Base-by-base conservation (phyloP, 495 filamentous ascomycete species). In the Apodospora peruviana region DNA sequence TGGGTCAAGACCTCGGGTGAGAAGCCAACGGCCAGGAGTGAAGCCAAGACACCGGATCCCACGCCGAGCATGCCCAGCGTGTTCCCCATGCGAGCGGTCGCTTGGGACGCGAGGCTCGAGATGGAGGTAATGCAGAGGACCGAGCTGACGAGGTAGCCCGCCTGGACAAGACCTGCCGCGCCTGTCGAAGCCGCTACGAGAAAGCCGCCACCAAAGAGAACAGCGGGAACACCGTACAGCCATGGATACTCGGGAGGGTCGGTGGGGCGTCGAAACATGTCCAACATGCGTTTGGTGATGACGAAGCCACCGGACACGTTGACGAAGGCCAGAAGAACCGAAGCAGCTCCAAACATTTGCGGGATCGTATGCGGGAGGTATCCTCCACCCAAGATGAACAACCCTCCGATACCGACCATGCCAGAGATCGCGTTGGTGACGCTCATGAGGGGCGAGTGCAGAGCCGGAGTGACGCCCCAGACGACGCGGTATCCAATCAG, bases 351-450 rank as follows among this genome's bases (percentile, higher is more conserved):
- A 29, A 91, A 75, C 2, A 67, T 67, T 61, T 91, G 86, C 1
- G 87, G 87, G n/a, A 90, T 65, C 1, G 84, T 88, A 47, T 81
- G 78, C 1, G 87, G 87, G 1, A 86, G 50, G 63, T 81, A 81
- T 17, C 85, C 85, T 27, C 85, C 85, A 35, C 86, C 86, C 73
- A 91, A 78, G 58, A 91, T 81, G 67, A 90, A 91, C 52, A 91
- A 72, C 37, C 87, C 86, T 43, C 86, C 87, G 48, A 91, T 76
- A 39, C 86, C 87, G 36, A 91, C 87, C 85, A 91, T 88, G 50
- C 83, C 87, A 32, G 85, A 88, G 52, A 91, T 91, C 18, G 87
- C 87, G 64, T 91, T 91, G 21, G 87, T 91, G 20, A 91, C 87
- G 48, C 81, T 85, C 87, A 91, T 91, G 12, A 91, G 69, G 0